Evolutionary conservation across 805 yeast species (phyloP), one percentile per base, ranked within the genome.

Genomic region (Candida ponderosae): DNA sequence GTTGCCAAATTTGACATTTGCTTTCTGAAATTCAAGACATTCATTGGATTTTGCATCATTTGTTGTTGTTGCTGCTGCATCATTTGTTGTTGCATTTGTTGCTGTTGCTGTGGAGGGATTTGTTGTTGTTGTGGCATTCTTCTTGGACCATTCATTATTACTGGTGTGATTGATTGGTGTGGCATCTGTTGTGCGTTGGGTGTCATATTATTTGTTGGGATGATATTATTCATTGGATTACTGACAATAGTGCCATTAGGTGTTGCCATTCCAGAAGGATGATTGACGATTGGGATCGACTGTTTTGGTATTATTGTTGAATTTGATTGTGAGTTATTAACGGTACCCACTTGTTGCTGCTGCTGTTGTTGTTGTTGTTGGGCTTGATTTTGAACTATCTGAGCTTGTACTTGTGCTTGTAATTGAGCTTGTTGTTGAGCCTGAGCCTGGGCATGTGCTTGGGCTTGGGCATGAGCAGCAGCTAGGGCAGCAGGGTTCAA

Each of bases 1-100:
- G 75, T 62, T 1, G 80, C 80, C 29, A 68, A 60, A 38, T 73
- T 70, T 1, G 77, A 66, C 20, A 69, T 57, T 33, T 62, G 60
- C 40, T 62, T 63, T 39, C 70, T 56, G 29, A 51, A 59, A 21
- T 56, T 51, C 26, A 53, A 35, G 32, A 38, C 39, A 42, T 40
- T 48, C 35, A 39, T 41, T 18, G 31, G 37, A 19, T 29, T 33
- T 18, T 27, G 18, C 28, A 34, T 20, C 14, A 20, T 32, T 28
- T 17, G 40, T 29, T n/a, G n/a, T n/a, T 27, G 29, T 27, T 13
- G 29, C 16, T 27, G 29, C 6, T 5, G 18, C 18, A 8, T 6
- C 18, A 7, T 17, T 14, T 29, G 31, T 15, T 15, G 39, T 29
- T 37, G 40, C 18, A 15, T 33, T 27, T 19, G 33, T 27, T 28